These are phyloP conservation scores for Tillandsia fasciculata DNA, from an alignment of 176 grass and related monocot genomes.

Conservation along the genomic window DNA sequence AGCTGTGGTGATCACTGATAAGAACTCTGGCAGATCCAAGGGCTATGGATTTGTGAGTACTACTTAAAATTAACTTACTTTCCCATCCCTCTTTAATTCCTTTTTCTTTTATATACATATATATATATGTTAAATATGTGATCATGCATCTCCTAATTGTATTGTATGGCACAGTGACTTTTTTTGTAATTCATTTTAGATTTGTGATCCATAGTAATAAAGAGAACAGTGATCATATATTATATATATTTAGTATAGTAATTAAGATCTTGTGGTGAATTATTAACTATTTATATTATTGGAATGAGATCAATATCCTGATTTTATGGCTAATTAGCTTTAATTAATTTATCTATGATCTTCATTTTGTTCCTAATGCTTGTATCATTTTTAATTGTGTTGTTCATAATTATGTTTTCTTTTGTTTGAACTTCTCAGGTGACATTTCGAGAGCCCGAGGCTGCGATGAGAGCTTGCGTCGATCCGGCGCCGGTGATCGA, in stretches of 20 bases:
- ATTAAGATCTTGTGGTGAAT: too few relatives aligned
- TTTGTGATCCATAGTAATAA: too few relatives aligned
- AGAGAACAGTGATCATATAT: too few relatives aligned
- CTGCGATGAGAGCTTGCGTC: slow-evolving; percentile 78
- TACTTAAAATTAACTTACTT: neutral
- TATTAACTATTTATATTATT: too few relatives aligned
- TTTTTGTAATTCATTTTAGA: too few relatives aligned
- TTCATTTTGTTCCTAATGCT: too few relatives aligned
- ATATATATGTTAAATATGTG: neutral
- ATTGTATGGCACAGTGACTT: too few relatives aligned
- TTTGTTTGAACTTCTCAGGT: slow-evolving; percentile 30
- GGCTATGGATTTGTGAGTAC: slow-evolving; percentile 94
- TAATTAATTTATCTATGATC: too few relatives aligned
- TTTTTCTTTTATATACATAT: neutral
- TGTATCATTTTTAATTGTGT: neutral
- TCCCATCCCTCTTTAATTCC: neutral
- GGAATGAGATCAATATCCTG: too few relatives aligned
- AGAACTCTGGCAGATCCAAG: slow-evolving; percentile 97
- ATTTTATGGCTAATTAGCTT: too few relatives aligned
- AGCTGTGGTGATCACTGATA: slow-evolving; percentile 96
- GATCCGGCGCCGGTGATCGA: slow-evolving; percentile 96
- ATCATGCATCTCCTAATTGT: too few relatives aligned
- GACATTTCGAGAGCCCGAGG: slow-evolving; percentile 80
- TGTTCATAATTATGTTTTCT: neutral
- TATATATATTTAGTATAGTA: too few relatives aligned